Evolutionary conservation across 148 eudicot genomes (phyloP).

Genomic region (Pharnaceum exiguum): DNA sequence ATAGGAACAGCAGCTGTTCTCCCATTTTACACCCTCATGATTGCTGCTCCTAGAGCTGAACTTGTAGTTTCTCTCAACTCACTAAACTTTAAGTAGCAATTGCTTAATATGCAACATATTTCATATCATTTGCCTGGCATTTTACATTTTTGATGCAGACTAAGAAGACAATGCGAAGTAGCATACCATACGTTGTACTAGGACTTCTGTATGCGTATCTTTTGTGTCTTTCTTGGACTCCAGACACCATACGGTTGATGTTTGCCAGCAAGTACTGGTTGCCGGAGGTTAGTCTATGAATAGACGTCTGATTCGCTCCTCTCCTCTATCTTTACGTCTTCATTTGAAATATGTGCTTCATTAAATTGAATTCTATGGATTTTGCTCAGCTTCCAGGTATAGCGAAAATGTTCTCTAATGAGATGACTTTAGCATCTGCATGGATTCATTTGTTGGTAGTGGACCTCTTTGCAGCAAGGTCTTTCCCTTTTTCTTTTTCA

Average conservation of each 20-base stretch:
- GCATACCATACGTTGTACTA: slow-evolving; percentile 59
- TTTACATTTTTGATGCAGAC: slow-evolving; percentile 48
- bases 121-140: not conserved
- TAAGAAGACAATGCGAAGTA: slow-evolving; percentile 66
- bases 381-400: slow-evolving; percentile 63
- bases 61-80: slow-evolving; percentile 41
- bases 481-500: slow-evolving; percentile 16
- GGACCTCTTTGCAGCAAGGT: slow-evolving; percentile 96
- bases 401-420: slow-evolving; percentile 83
- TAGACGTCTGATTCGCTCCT: not conserved
- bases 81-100: not conserved
- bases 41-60: slow-evolving; percentile 83
- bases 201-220: slow-evolving; percentile 77
- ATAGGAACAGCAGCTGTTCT: slow-evolving; percentile 84
- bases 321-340: not conserved
- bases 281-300: slow-evolving; percentile 63
- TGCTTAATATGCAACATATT: not conserved
- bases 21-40: slow-evolving; percentile 89
- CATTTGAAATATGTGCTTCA: not conserved
- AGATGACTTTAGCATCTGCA: slow-evolving; percentile 91
- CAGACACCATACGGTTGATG: slow-evolving; percentile 69
- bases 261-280: slow-evolving; percentile 89
- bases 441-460: slow-evolving; percentile 88
- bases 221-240: slow-evolving; percentile 88
- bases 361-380: not conserved